Evolutionary conservation across 1,284 basidiomycete species (phyloP), one percentile per base, ranked within the genome.

Genomic region (Leccinum angustisporum): DNA sequence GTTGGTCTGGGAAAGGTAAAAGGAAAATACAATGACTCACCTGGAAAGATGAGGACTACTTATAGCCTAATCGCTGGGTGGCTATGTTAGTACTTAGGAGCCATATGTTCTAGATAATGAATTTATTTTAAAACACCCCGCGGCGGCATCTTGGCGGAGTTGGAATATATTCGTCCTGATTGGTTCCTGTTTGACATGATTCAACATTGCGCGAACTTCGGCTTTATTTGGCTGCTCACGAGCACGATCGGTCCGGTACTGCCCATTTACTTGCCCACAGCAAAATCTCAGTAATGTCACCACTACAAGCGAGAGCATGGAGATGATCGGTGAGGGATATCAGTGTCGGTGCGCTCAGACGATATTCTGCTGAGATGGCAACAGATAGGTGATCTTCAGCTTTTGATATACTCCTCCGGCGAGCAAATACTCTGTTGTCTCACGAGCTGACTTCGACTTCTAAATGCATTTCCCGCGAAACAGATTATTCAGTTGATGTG

Each of bases 61-160:
- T 61, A 61, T 62, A 61, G 36, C n/a, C 14, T 34, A 34, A 46
- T 21, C 18, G 6, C 43, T n/a, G 36, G 36, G 33, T 16, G 30
- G 38, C 16, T 46, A 46, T 11, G 18, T 36, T 54, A 7, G 27
- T 27, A 27, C 27, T 27, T 27, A 27, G 27, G 25, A 21, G n/a
- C 40, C 33, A 60, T 57, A 43, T 43, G 56, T 18, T 46, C 18
- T 46, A n/a, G 40, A 43, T 43, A 43, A 43, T 18, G n/a, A 43
- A 13, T n/a, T 43, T 18, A n/a, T 18, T 13, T n/a, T 46, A 21
- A 21, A 46, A 46, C 43, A 21, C 13, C 43, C 40, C 40, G 40
- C 18, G 43, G 18, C 18, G 46, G 18, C 46, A 48, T 48, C n/a
- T 10, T 6, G 18, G 40, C n/a, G 40, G n/a, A 43, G n/a, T 21